These are phyloP conservation scores for Pleurotus citrinopileatus DNA, from an alignment of 768 basidiomycete species.

Conservation along the genomic window DNA sequence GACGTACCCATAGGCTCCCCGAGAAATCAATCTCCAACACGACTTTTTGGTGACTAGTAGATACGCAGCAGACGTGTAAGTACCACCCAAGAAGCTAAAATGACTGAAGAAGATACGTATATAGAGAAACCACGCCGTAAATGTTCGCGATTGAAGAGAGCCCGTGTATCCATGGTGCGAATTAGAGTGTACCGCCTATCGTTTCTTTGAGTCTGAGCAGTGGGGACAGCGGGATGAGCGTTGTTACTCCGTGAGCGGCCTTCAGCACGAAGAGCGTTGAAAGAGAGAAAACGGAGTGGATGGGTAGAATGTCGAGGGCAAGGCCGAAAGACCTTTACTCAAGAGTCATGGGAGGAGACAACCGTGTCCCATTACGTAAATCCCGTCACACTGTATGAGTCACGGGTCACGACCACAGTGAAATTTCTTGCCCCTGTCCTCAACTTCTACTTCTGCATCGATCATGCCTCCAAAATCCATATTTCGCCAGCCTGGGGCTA, in stretches of 20 bases:
- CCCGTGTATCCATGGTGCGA: slow-evolving; percentile 36
- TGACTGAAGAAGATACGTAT: slow-evolving; percentile 58
- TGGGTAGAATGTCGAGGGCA: slow-evolving; percentile 26
- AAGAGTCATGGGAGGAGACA: slow-evolving; percentile 24
- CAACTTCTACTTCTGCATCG: not conserved
- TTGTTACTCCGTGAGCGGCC: not conserved
- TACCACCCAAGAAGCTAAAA: slow-evolving; percentile 18
- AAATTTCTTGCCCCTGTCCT: not conserved
- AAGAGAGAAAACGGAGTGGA: slow-evolving; percentile 13
- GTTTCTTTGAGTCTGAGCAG: too few species aligned
- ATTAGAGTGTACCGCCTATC: not conserved
- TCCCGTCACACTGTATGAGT: slow-evolving; percentile 1
- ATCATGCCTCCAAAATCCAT: slow-evolving; percentile 79
- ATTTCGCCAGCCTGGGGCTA: slow-evolving; percentile 85
- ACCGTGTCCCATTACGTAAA: slow-evolving; percentile 14
- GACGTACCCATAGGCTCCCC: slow-evolving; percentile 77
- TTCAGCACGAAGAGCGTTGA: slow-evolving; percentile 19
- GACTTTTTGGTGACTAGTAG: slow-evolving; percentile 95
- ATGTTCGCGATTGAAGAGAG: slow-evolving; percentile 62
- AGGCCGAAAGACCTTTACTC: slow-evolving; percentile 29
- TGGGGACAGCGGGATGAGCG: too few species aligned
- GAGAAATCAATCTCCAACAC: slow-evolving; percentile 92
- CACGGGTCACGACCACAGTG: not conserved
- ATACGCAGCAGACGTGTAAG: slow-evolving; percentile 49
- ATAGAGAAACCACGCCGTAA: slow-evolving; percentile 81